Evolutionary conservation across 164 flowering plant genomes (phyloP), one percentile per base, ranked within the genome.

Genomic region (Nymphaea colorata): DNA sequence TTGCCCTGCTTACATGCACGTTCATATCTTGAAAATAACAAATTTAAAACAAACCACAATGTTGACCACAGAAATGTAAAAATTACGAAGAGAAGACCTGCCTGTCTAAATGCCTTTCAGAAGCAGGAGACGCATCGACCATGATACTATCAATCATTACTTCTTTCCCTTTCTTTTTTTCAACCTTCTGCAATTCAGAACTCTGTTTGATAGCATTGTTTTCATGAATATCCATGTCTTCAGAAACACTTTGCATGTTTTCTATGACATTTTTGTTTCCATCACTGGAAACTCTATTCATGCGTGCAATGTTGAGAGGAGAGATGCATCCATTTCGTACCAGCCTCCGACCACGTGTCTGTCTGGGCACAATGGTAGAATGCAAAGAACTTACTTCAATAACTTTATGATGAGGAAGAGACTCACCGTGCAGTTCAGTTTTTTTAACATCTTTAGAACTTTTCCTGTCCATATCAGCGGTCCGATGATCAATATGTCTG

Each of bases 301-400:
- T 61, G 42, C 42, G 64, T 44, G 84, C 87, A 57, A 87, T 89
- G 66, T 85, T 87, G 69, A 64, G 74, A 5, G 97, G 98, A 69
- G 97, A 87, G 61, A 90, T 93, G 66, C 91, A 86, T 42, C 98
- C 97, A 84, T 87, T 86, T 43, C 88, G 80, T 25, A 90, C 96
- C 79, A 93, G 79, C 78, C 83, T 84, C 72, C 78, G 87, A 14
- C 76, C 78, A 59, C 90, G 81, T 68, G 66, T 68, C 42, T 61
- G 71, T 75, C 83, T 82, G 10, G 82, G 82, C 43, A 77, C 68
- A 36, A 68, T 14, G 62, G 25, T 61, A 74, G 77, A 55, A 41
- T 67, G 67, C 17, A 66, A 43, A 57, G 75, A 44, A 12, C 18
- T 71, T 16, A 66, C 51, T 18, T 57, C 57, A 42, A 62, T 18